Percentiles rank a stretch among this genome's conserved stretches.
phyloP scores from a whole-genome alignment of 2,329 filamentous ascomycete species.

The Pseudogymnoascus sp. region DNA sequence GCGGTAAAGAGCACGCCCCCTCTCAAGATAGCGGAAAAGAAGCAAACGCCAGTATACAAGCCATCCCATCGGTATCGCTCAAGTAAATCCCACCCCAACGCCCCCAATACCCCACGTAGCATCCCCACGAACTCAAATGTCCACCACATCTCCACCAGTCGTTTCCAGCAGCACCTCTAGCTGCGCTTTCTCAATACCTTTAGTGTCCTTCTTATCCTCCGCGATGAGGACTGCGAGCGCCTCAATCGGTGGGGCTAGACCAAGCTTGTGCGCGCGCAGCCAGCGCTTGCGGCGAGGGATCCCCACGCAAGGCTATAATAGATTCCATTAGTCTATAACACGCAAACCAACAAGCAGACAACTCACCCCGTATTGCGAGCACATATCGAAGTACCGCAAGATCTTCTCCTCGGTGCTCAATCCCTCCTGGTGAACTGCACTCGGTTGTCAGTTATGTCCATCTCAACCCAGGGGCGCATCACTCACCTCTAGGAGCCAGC shows the following conservation, averaged over 20 bases:
- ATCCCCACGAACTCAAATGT: background rate
- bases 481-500: slow-evolving; percentile 49
- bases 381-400: slow-evolving; percentile 85
- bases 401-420: slow-evolving; percentile 74
- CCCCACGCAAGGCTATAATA: slow-evolving; percentile 72
- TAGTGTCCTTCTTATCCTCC: slow-evolving; percentile 52
- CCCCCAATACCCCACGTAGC: background rate
- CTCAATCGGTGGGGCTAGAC: slow-evolving; percentile 80
- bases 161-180: slow-evolving; percentile 59
- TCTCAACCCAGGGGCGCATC: background rate
- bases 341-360: background rate
- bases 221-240: slow-evolving; percentile 77
- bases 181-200: slow-evolving; percentile 57
- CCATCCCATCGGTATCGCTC: background rate
- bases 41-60: slow-evolving; percentile 4
- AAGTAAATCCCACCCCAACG: background rate
- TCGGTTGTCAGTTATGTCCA: background rate
- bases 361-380: slow-evolving; percentile 83
- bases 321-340: background rate
- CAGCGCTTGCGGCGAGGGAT: slow-evolving; percentile 75
- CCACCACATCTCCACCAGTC: slow-evolving; percentile 31
- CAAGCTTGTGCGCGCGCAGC: slow-evolving; percentile 76
- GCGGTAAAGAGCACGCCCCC: background rate
- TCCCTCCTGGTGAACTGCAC: slow-evolving; percentile 64
- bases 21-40: background rate